A percentile compares a stretch with the other conserved stretches of the same genome.
Conservation (phyloP, 345 rosid species). For the Clarkia xantiana region DNA sequence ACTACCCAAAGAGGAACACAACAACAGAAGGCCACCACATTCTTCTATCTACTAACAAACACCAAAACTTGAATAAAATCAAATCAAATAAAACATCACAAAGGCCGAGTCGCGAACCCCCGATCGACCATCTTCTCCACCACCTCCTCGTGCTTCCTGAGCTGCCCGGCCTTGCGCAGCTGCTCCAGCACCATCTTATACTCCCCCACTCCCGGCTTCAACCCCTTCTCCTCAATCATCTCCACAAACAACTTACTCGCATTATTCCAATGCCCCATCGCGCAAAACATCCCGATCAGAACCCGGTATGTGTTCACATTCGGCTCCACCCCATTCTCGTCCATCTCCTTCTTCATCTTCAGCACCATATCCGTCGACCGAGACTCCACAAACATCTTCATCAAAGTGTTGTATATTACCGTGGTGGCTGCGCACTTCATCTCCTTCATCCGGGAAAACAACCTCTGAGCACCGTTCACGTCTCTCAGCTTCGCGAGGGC, state of each 20-base stretch:
- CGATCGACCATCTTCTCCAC: conserved; percentile 74
- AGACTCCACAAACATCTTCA: conserved; percentile 59
- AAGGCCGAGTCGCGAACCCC: conserved; percentile 46
- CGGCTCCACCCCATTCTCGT: conserved; percentile 60
- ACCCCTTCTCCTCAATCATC: conserved; percentile 78
- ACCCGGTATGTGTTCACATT: conserved; percentile 74
- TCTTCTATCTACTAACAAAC: no score
- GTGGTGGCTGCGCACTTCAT: conserved; percentile 47
- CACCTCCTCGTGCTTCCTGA: conserved; percentile 85
- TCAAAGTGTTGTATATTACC: conserved; percentile 58
- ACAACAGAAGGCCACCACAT: no score
- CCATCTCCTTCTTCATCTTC: conserved; percentile 92
- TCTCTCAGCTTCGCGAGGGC: conserved; percentile 57
- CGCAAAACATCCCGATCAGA: conserved; percentile 75
- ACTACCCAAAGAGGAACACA: no score
- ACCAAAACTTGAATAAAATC: no score
- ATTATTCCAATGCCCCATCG: conserved; percentile 94
- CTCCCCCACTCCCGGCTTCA: conserved; percentile 49
- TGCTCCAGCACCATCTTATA: conserved; percentile 63
- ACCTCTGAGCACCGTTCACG: conserved; percentile 66
- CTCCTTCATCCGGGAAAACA: conserved; percentile 66
- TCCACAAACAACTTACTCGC: conserved; percentile 66
- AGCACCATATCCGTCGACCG: conserved; percentile 81
- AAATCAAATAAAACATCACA: no score
- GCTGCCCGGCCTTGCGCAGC: conserved; percentile 67